Base-by-base conservation (phyloP, 495 filamentous ascomycete species). In the Neurospora tetraspora region DNA sequence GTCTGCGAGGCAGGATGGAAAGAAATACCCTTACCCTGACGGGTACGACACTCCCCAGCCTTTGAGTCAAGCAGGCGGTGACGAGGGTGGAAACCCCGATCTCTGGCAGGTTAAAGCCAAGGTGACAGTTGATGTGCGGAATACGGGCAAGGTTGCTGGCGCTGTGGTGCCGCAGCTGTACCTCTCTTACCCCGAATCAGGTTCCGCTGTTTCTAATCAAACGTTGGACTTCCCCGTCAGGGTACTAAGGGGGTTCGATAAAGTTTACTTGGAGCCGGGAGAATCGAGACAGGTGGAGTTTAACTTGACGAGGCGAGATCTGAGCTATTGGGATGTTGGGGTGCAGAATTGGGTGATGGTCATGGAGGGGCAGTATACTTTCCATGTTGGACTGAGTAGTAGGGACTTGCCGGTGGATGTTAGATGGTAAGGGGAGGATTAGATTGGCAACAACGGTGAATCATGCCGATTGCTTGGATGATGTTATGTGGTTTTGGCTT, bases 101-200 rank as follows among this genome's bases (percentile, higher is more conserved):
- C 86, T 97, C 31, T 97, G 90, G 85, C 89, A 91, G 53, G 83
- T 85, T 8, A 88, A 93, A 71, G 87, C 89, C 4, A 78, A 79
- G 4, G 85, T 96, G 0, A 81, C 85, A 0, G 87, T 93, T 5
- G 84, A 89, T 6, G 76, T 98, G 20, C 88, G 82, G 37, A 98
- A 98, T 79, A 91, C 88, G 0, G 95, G 95, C 27, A 31, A 75
- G 0, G 77, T 85, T 0, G 76, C 80, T 0, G 95, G 94, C 3
- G 88, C 92, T 65, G 90, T 88, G 38, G 96, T 98, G 5, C 86
- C 92, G 4, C 95, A 98, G 80, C 80, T 97, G 27, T 98, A 98
- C 78, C 78, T 98, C 37, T 87, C 87, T 6, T 94, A 92, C 75
- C 93, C n/a, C n/a, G n/a, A n/a, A n/a, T n/a, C n/a, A n/a, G n/a